A percentile compares a stretch with the other conserved stretches of the same genome.
Conservation (phyloP, 2,329 filamentous ascomycete genomes). For the Claviceps quebecensis region DNA sequence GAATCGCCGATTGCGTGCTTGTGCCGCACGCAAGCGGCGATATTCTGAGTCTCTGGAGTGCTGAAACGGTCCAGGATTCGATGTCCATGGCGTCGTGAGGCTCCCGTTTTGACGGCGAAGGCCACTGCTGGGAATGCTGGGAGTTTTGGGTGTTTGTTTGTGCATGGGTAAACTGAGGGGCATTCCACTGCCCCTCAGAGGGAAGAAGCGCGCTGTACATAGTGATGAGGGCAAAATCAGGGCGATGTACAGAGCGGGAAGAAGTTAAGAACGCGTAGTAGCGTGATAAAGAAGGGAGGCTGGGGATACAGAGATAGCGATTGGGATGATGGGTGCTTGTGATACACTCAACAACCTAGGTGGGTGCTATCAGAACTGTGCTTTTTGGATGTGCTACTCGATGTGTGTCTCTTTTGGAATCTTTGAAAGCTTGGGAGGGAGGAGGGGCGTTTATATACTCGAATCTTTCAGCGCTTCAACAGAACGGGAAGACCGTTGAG, state of each 20-base stretch:
- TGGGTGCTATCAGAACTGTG: too few relatives aligned
- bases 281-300: too few relatives aligned
- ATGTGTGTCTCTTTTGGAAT: too few relatives aligned
- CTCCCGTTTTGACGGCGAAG: constrained; percentile 13
- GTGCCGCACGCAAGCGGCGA: constrained; percentile 44
- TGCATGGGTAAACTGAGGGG: constrained; percentile 1
- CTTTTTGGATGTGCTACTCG: too few relatives aligned
- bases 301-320: too few relatives aligned
- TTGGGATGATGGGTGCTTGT: too few relatives aligned
- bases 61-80: constrained; percentile 51
- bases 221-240: constrained; percentile 24
- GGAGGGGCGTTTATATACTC: too few relatives aligned
- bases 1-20: constrained; percentile 55
- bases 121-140: constrained; percentile 1
- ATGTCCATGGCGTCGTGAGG: constrained; percentile 35
- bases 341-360: too few relatives aligned
- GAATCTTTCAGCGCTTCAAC: too few relatives aligned
- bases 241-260: background rate
- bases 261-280: background rate
- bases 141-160: background rate
- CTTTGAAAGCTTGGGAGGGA: too few relatives aligned
- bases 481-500: too few relatives aligned
- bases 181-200: constrained; percentile 19
- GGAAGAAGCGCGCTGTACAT: constrained; percentile 40
- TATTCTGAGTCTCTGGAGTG: constrained; percentile 40